phyloP scores from a whole-genome alignment of 2,329 filamentous ascomycete species.

The Elsinoe arachidis region DNA sequence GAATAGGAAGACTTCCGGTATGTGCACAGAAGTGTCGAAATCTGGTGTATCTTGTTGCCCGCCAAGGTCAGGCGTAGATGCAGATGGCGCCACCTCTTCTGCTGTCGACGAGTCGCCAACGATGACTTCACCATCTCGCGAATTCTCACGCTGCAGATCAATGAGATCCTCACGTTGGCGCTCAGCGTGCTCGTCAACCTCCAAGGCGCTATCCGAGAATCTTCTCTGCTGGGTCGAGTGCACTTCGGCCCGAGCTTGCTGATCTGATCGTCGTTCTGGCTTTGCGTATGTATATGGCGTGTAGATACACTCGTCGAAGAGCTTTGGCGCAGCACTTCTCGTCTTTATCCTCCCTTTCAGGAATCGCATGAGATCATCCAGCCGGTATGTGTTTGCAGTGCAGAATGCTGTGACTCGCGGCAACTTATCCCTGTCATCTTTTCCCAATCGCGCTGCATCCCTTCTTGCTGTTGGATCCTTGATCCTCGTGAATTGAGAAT shows the following conservation, averaged over 20 bases:
- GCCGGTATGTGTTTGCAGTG: conserved; percentile 82
- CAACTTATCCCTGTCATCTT: conserved; percentile 78
- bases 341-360: conserved; percentile 74
- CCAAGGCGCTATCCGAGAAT: conserved; percentile 64
- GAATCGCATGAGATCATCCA: conserved; percentile 83
- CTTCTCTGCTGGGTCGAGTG: conserved; percentile 47
- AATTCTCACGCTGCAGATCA: conserved; percentile 20
- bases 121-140: background rate
- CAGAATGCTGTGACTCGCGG: conserved; percentile 95
- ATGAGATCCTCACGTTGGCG: conserved; percentile 29
- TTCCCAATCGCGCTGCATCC: conserved; percentile 85
- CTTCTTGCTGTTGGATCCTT: conserved; percentile 89
- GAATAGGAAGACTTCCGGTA: conserved; percentile 90
- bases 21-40: conserved; percentile 82
- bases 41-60: conserved; percentile 46
- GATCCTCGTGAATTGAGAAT: conserved; percentile 94
- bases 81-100: conserved; percentile 12
- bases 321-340: conserved; percentile 73
- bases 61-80: conserved; percentile 13
- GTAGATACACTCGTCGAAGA: conserved; percentile 97
- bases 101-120: conserved; percentile 12
- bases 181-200: conserved; percentile 47
- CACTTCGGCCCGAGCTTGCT: conserved; percentile 23
- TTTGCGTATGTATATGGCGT: conserved; percentile 74
- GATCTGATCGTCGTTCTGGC: conserved; percentile 24